These are phyloP conservation scores for Lonicera japonica DNA, from an alignment of 129 eudicot species.

Conservation along the genomic window DNA sequence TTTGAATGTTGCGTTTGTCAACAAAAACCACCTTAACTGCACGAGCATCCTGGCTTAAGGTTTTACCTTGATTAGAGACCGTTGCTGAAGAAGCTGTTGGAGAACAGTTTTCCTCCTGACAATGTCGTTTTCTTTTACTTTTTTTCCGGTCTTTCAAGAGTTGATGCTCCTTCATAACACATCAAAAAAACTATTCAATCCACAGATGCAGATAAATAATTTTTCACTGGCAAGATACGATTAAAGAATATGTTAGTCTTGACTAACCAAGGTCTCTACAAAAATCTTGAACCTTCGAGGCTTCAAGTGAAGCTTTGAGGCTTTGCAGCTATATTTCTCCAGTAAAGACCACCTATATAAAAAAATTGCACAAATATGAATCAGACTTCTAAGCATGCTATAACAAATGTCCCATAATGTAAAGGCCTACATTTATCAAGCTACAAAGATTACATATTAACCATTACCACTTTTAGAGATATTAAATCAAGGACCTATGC, in stretches of 20 bases:
- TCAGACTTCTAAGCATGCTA: too few relatives aligned
- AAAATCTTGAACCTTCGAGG: slow-evolving; percentile 85
- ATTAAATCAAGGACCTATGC: too few relatives aligned
- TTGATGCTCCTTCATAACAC: slow-evolving; percentile 64
- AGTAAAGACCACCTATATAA: slow-evolving; percentile 78
- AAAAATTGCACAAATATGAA: too few relatives aligned
- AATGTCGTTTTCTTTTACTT: slow-evolving; percentile 41
- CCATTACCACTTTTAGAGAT: too few relatives aligned
- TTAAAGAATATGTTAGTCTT: neutral
- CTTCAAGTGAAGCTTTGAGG: slow-evolving; percentile 94
- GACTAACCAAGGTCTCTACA: slow-evolving; percentile 75
- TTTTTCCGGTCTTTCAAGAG: slow-evolving; percentile 76
- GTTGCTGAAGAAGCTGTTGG: slow-evolving; percentile 29
- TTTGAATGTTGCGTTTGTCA: slow-evolving; percentile 47
- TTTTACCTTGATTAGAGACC: slow-evolving; percentile 33
- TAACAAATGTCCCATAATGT: slow-evolving; percentile 16
- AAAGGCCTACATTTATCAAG: neutral
- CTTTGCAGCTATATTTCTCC: slow-evolving; percentile 80
- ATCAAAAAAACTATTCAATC: slow-evolving; percentile 4
- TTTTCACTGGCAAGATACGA: neutral
- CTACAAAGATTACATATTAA: neutral
- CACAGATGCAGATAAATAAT: neutral
- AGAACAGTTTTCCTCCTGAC: slow-evolving; percentile 57
- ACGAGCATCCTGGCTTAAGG: slow-evolving; percentile 22
- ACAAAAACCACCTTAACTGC: slow-evolving; percentile 37